Evolutionary conservation across 2,329 filamentous ascomycete genomes (phyloP).

Genomic region (Pyrenophora teres): DNA sequence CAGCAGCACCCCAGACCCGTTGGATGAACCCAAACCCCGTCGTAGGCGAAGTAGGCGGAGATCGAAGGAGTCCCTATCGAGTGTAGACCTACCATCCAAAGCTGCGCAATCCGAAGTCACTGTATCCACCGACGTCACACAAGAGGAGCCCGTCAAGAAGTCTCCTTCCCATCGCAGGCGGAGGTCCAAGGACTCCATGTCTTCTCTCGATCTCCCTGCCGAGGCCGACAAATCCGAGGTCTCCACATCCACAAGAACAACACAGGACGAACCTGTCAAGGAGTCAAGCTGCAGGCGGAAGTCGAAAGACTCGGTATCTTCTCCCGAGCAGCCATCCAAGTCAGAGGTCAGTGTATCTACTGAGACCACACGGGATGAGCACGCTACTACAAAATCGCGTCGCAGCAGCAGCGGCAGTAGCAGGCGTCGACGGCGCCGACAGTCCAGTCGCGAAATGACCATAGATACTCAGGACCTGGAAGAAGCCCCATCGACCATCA

Average conservation of each 20-base stretch:
- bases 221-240: constrained; percentile 34
- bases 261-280: constrained; percentile 24
- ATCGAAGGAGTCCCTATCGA: constrained; percentile 40
- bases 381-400: constrained; percentile 20
- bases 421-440: constrained; percentile 32
- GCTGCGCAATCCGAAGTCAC: constrained; percentile 37
- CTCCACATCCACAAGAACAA: constrained; percentile 28
- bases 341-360: constrained; percentile 35
- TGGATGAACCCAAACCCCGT: constrained; percentile 53
- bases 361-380: constrained; percentile 24
- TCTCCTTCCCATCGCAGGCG: constrained; percentile 39
- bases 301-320: constrained; percentile 40
- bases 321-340: constrained; percentile 29
- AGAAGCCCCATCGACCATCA: constrained; percentile 27
- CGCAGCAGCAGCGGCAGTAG: constrained; percentile 31
- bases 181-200: constrained; percentile 38
- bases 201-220: constrained; percentile 29
- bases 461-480: constrained; percentile 30
- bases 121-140: constrained; percentile 28
- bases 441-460: constrained; percentile 34
- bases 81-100: constrained; percentile 30
- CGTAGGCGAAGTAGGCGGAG: constrained; percentile 25
- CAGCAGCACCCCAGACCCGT: constrained; percentile 60
- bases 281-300: constrained; percentile 39
- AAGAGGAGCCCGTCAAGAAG: constrained; percentile 28